Conservation (phyloP, 1,284 basidiomycete species). For the Ceratobasidium sp. region DNA sequence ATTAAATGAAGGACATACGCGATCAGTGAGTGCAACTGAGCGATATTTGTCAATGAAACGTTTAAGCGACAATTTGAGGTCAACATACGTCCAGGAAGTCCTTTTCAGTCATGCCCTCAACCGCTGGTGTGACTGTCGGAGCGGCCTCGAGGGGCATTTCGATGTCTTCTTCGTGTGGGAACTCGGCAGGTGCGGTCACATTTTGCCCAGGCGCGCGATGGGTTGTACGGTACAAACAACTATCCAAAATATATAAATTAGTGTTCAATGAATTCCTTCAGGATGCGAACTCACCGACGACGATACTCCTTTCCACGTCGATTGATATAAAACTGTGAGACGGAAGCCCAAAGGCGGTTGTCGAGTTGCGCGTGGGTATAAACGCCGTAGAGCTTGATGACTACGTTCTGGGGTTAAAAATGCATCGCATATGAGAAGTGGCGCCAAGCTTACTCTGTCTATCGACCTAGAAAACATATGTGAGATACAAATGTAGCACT, state of each 20-base stretch:
- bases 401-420: not conserved
- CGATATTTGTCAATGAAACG: slow-evolving; percentile 3
- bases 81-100: slow-evolving; percentile 62
- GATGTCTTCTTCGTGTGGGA: slow-evolving; percentile 14
- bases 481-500: not conserved
- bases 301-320: slow-evolving; percentile 49
- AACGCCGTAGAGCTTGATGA: slow-evolving; percentile 51
- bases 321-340: slow-evolving; percentile 46
- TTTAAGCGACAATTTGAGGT: not conserved
- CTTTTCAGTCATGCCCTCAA: slow-evolving; percentile 58
- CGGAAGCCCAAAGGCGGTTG: slow-evolving; percentile 49
- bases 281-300: slow-evolving; percentile 44
- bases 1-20: slow-evolving; percentile 59
- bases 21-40: slow-evolving; percentile 68
- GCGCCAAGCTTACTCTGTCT: not conserved
- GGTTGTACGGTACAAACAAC: slow-evolving; percentile 47
- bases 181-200: slow-evolving; percentile 49
- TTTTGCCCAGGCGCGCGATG: slow-evolving; percentile 45
- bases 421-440: not conserved
- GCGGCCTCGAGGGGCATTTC: slow-evolving; percentile 33
- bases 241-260: slow-evolving; percentile 28
- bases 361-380: slow-evolving; percentile 51
- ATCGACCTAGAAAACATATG: slow-evolving; percentile 7
- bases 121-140: slow-evolving; percentile 24
- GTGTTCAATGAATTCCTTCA: not conserved